Base-by-base conservation (phyloP, 129 eudicot species). In the Centaurea solstitialis region DNA sequence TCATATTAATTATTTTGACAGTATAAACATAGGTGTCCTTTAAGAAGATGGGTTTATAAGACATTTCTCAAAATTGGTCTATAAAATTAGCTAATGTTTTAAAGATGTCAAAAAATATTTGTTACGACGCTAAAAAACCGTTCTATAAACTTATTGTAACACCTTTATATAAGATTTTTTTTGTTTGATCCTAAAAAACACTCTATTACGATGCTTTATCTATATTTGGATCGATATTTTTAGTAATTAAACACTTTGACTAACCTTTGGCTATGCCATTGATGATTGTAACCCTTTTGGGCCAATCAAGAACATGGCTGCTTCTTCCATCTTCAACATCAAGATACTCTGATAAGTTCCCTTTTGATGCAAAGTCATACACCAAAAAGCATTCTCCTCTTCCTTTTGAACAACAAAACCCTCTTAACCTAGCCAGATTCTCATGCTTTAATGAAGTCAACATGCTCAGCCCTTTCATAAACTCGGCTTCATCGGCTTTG, bases 361-460 rank as follows among this genome's bases (percentile, higher is more conserved):
- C 97, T 43, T 83, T 87, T 11, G 93, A 85, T 24, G 90, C 98
- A 75, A 90, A 94, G 64, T 94, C 96, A 59, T 94, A 92, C 72
- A 94, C 80, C 35, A 94, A 81, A 85, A 88, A 94, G 41, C 98
- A 92, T 75, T 94, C 97, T 7, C 97, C 97, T 70, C 96, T 83
- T 62, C 92, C 92, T 84, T 83, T 90, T 22, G 98, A 94, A 53
- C 91, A 88, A 40, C 97, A 94, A 73, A 90, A 92, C 24, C 98
- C 98, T 79, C 87, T 84, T 33, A 94, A 84, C 62, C 78, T 73
- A 23, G 92, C 88, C 72, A 94, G 87, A 22, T 94, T 94, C 5
- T 88, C 93, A 77, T 94, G 98, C 41, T 80, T 90, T 30, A 94
- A 75, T n/a, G 95, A 90, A 21, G 89, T 89, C 74, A 94, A 57